Percentiles rank a stretch among this genome's conserved stretches.
These are phyloP conservation scores for Harrya chromipes DNA, from an alignment of 768 basidiomycete genomes.

Conservation along the genomic window DNA sequence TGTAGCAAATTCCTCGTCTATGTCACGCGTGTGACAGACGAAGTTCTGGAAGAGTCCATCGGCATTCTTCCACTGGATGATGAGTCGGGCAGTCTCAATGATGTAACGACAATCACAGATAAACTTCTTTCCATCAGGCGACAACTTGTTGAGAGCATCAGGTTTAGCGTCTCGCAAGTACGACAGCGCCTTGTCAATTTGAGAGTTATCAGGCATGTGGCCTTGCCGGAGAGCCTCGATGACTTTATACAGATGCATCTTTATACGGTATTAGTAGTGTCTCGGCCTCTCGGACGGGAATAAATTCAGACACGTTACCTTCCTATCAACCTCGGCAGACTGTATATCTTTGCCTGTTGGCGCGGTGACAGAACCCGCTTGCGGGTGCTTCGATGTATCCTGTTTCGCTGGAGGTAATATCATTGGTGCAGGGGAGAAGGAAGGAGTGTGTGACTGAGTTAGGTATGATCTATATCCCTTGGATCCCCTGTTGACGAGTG, in stretches of 20 bases:
- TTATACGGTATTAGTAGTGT: not conserved
- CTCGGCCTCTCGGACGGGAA: not conserved
- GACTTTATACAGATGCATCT: slow-evolving; percentile 75
- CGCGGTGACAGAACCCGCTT: slow-evolving; percentile 56
- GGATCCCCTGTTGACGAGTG: too few species aligned
- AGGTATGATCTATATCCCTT: not conserved
- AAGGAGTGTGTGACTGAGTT: not conserved
- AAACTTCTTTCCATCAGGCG: slow-evolving; percentile 72
- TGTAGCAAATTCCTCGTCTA: slow-evolving; percentile 38
- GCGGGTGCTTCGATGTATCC: slow-evolving; percentile 59
- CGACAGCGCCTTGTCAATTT: slow-evolving; percentile 69
- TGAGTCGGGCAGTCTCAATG: slow-evolving; percentile 65
- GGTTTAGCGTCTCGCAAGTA: slow-evolving; percentile 63
- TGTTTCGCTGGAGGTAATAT: slow-evolving; percentile 61
- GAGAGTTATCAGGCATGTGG: slow-evolving; percentile 73
- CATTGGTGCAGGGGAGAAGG: slow-evolving; percentile 37
- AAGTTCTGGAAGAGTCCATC: slow-evolving; percentile 94
- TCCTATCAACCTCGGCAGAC: slow-evolving; percentile 77
- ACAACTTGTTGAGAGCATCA: slow-evolving; percentile 63
- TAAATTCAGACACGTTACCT: slow-evolving; percentile 37
- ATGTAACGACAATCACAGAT: slow-evolving; percentile 77
- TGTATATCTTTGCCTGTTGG: slow-evolving; percentile 60
- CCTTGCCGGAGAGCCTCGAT: slow-evolving; percentile 79
- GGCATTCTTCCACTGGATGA: slow-evolving; percentile 80
- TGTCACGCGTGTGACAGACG: slow-evolving; percentile 70